A percentile compares a stretch with the other conserved stretches of the same genome.
Evolutionary conservation across 345 rosid genomes (phyloP).

Genomic region (Erucastrum elatum): DNA sequence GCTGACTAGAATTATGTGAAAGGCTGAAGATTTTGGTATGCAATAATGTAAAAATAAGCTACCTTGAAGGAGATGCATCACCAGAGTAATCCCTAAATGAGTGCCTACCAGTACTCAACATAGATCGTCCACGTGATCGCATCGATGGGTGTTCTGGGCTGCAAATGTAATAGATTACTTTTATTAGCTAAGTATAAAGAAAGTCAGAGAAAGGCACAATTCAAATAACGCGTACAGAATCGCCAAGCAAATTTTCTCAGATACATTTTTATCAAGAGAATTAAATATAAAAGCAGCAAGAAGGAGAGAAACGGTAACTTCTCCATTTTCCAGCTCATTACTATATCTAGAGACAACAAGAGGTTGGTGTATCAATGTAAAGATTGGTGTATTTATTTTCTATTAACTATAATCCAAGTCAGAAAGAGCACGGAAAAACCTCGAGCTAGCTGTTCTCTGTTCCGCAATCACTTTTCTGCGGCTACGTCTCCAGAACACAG

Average conservation of each 20-base stretch:
- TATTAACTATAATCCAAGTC: constrained; percentile 7
- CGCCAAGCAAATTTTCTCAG: not conserved
- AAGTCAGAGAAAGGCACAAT: constrained; percentile 5
- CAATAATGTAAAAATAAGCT: constrained; percentile 17
- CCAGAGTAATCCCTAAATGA: constrained; percentile 61
- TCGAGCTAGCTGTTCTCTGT: constrained; percentile 96
- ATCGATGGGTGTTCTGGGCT: constrained; percentile 94
- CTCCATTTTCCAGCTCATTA: not conserved
- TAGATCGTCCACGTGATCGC: constrained; percentile 74
- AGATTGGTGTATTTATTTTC: not conserved
- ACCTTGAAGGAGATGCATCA: constrained; percentile 80
- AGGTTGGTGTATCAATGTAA: not conserved
- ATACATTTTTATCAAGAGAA: not conserved
- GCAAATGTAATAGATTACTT: constrained; percentile 41
- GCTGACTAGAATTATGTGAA: constrained; percentile 4
- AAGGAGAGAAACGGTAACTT: not conserved
- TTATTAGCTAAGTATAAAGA: constrained; percentile 12
- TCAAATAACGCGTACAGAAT: not conserved
- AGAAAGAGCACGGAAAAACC: constrained; percentile 51
- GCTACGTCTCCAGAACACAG: constrained; percentile 84
- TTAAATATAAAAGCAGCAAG: not conserved
- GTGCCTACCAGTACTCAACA: constrained; percentile 79
- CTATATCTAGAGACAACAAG: not conserved
- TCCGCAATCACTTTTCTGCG: constrained; percentile 92
- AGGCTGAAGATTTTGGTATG: constrained; percentile 15